Evolutionary conservation across 148 eudicot species (phyloP).

Genomic region (Salicornia ramosissima): DNA sequence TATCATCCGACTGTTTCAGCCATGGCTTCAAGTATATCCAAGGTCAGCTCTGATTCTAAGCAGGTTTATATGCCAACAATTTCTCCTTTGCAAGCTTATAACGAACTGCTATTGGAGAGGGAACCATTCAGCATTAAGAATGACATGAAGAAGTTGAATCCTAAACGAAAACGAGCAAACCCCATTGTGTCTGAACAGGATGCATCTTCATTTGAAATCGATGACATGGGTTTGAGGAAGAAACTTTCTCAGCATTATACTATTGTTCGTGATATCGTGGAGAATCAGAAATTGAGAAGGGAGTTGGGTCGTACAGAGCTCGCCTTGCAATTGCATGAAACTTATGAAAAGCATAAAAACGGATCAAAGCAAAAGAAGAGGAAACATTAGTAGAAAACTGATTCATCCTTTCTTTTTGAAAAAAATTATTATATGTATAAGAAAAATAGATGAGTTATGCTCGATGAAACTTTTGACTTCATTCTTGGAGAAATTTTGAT

Average conservation of each 20-base stretch:
- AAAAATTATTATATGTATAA: too few species aligned
- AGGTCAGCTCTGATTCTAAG: slow-evolving; percentile 39
- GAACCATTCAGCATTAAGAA: slow-evolving; percentile 36
- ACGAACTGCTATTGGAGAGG: slow-evolving; percentile 48
- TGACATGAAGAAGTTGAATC: slow-evolving; percentile 36
- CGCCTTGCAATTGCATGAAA: slow-evolving; percentile 47
- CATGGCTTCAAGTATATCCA: slow-evolving; percentile 66
- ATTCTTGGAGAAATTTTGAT: too few species aligned
- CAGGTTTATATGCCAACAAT: slow-evolving; percentile 54
- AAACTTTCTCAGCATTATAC: slow-evolving; percentile 63
- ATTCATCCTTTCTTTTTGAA: too few species aligned
- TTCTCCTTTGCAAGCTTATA: slow-evolving; percentile 77
- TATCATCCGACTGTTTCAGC: slow-evolving; percentile 73
- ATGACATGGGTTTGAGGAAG: slow-evolving; percentile 54
- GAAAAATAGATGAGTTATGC: too few species aligned
- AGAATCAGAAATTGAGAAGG: slow-evolving; percentile 53
- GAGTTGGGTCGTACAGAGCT: slow-evolving; percentile 44
- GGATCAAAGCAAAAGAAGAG: slow-evolving; percentile 10
- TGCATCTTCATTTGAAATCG: slow-evolving; percentile 24
- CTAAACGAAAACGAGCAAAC: slow-evolving; percentile 47
- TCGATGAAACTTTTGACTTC: too few species aligned
- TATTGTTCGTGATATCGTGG: slow-evolving; percentile 49
- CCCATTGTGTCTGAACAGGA: slow-evolving; percentile 14
- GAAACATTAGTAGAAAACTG: slow-evolving; percentile 6
- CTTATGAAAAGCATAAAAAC: slow-evolving; percentile 44